A percentile compares a stretch with the other conserved stretches of the same genome.
These are phyloP conservation scores for Wickerhamiella musiphila DNA, from an alignment of 805 yeast genomes.

Conservation along the genomic window DNA sequence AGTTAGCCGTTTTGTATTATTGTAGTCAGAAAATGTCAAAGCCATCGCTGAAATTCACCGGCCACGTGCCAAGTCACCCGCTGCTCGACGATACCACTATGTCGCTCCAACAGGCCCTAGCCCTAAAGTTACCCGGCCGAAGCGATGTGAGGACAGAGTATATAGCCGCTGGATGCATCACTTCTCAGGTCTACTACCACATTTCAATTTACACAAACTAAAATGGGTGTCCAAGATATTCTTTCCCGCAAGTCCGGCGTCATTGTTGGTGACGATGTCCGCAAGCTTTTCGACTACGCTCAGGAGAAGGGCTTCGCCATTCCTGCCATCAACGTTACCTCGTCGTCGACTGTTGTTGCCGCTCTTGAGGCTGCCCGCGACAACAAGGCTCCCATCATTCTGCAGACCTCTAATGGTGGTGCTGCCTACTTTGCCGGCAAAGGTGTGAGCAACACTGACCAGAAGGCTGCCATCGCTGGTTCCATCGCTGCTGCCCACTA, in stretches of 20 bases:
- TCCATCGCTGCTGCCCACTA: slow-evolving; percentile 95
- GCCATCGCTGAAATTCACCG: too few species aligned
- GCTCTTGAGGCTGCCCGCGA: slow-evolving; percentile 97
- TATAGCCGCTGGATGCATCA: too few species aligned
- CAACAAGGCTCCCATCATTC: slow-evolving; percentile 80
- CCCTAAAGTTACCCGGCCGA: too few species aligned
- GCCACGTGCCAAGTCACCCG: too few species aligned
- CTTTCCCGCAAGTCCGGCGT: slow-evolving; percentile 89
- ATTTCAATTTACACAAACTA: too few species aligned
- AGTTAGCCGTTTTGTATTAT: too few species aligned
- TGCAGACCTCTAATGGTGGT: slow-evolving; percentile 98
- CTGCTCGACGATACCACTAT: too few species aligned
- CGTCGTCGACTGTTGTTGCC: slow-evolving; percentile 92
- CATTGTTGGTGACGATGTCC: slow-evolving; percentile 96
- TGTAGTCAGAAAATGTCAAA: too few species aligned
- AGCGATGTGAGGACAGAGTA: too few species aligned
- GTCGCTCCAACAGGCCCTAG: too few species aligned
- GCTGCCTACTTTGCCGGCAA: slow-evolving; percentile 99
- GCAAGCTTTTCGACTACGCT: slow-evolving; percentile 63
- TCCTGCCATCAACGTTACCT: slow-evolving; percentile 96
- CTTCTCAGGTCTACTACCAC: too few species aligned
- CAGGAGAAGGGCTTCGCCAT: slow-evolving; percentile 88
- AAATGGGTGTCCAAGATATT: slow-evolving; percentile 40
- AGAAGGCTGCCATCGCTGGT: slow-evolving; percentile 87
- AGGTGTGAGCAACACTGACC: slow-evolving; percentile 89